Conservation (phyloP, 495 filamentous ascomycete species). For the Hypoxylon subgilvum region DNA sequence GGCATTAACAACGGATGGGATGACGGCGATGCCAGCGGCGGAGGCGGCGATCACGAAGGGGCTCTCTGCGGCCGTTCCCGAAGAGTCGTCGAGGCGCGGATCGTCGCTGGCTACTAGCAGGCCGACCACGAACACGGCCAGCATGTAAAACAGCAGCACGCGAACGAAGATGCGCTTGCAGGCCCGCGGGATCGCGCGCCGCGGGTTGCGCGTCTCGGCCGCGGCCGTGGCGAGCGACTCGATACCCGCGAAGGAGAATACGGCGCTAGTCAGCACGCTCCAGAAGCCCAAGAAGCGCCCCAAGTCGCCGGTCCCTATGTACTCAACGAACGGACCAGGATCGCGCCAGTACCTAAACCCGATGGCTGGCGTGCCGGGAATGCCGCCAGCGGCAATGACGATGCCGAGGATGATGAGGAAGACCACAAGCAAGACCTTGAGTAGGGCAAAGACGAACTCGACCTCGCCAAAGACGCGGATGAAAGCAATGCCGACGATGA, state of each 20-base stretch:
- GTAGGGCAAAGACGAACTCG: conserved; percentile 61
- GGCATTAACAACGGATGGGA: conserved; percentile 70
- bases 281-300: conserved; percentile 61
- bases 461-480: conserved; percentile 63
- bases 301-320: conserved; percentile 42
- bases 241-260: conserved; percentile 65
- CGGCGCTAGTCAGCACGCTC: conserved; percentile 64
- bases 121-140: conserved; percentile 65
- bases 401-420: conserved; percentile 59
- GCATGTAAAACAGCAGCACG: conserved; percentile 64
- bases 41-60: conserved; percentile 75
- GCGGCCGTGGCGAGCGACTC: conserved; percentile 66
- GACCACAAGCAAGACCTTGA: conserved; percentile 63
- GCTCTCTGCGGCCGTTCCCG: conserved; percentile 62
- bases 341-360: conserved; percentile 59
- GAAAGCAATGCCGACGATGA: conserved; percentile 59
- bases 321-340: conserved; percentile 59
- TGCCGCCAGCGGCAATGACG: conserved; percentile 63
- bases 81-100: conserved; percentile 60
- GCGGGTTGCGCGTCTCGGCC: conserved; percentile 65
- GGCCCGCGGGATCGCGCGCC: conserved; percentile 58
- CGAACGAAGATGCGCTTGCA: conserved; percentile 58
- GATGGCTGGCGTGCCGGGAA: conserved; percentile 54
- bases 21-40: conserved; percentile 66
- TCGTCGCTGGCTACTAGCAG: conserved; percentile 69